Base-by-base conservation (phyloP, 208 protist genomes). In the Leishmania turanica region DNA sequence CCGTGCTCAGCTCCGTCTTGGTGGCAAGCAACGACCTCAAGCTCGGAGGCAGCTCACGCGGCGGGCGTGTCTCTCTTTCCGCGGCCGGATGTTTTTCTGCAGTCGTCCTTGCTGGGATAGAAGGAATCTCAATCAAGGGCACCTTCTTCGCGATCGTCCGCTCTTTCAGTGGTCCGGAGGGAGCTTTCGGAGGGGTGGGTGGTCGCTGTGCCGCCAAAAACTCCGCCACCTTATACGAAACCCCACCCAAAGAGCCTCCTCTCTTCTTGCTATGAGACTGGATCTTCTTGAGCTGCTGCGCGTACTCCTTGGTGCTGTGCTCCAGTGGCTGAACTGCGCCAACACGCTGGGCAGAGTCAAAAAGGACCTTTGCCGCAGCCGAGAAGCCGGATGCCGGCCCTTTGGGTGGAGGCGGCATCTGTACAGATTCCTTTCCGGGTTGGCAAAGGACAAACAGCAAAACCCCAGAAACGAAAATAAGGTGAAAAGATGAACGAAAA, bases 141-240 rank as follows among this genome's bases (percentile, higher is more conserved):
- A 96, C 90, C 60, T 83, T 88, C 68, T 90, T 90, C 1, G 88
- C 87, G 69, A 92, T 88, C 37, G 60, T 79, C 45, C 80, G 72
- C 53, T 76, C 73, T 7, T 47, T 42, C 5, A 65, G 54, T 24
- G 27, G 24, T 15, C n/a, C 15, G 27, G 86, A 19, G 3, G 62
- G 68, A 4, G 34, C 45, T 58, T 70, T 78, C 42, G 68, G 78
- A 6, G 88, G 73, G 34, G 83, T 60, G 11, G 90, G 85, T 8
- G 85, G 70, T 53, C 90, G 77, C 80, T 97, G 90, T 15, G 92
- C 87, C 68, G 88, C 88, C 19, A 97, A 79, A 88, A 97, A 97
- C 78, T 97, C 91, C 0, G 90, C 85, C 45, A 97, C 91, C 72
- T 94, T 96, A 72, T 95, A 96, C 24, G 94, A 96, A 17, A 97